Base-by-base conservation (phyloP, 129 eudicot genomes). In the Arctium minus region DNA sequence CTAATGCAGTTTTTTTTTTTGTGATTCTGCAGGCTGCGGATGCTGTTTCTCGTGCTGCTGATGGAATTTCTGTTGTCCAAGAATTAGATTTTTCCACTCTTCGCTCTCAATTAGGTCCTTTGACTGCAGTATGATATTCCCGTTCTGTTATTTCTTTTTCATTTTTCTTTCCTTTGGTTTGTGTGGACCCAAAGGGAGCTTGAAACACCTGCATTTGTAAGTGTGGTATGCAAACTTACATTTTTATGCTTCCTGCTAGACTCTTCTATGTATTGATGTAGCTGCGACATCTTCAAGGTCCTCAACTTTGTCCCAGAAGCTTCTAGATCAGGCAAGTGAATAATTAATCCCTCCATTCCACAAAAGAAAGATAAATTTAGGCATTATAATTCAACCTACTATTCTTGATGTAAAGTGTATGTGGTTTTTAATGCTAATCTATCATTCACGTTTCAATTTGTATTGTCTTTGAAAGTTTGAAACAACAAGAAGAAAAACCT, bases 21-120 rank as follows among this genome's bases (percentile, higher is more conserved):
- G 79, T 77, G 12, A 70, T 79, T 84, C 69, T 30, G 72, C 85
- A 95, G 98, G 97, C 94, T 80, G 97, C 92, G 72, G 98, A 96
- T 93, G 98, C 97, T 62, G 99, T 96, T 60, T 91, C 97, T 42
- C 97, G 99, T 86, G 98, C 97, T 85, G 96, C 96, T 81, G 97
- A 96, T 84, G 99, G 86, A 72, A 93, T 89, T 79, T 83, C 88
- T 69, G 83, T 88, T 71, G 88, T 86, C 84, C 97, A 96, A 79
- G 95, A 96, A 60, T 84, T 95, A 80, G 95, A 96, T 83, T 84
- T 96, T 74, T 86, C 91, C 79, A 90, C 94, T 69, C 85, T 96
- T 48, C 98, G 90, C 36, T 80, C 97, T 79, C 99, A 96, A 85
- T 85, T 96, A 84, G 99, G 99, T 80, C 93, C 97, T 81, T 80